Evolutionary conservation across 805 yeast genomes (phyloP), one percentile per base, ranked within the genome.

Genomic region (Metschnikowia lunata): DNA sequence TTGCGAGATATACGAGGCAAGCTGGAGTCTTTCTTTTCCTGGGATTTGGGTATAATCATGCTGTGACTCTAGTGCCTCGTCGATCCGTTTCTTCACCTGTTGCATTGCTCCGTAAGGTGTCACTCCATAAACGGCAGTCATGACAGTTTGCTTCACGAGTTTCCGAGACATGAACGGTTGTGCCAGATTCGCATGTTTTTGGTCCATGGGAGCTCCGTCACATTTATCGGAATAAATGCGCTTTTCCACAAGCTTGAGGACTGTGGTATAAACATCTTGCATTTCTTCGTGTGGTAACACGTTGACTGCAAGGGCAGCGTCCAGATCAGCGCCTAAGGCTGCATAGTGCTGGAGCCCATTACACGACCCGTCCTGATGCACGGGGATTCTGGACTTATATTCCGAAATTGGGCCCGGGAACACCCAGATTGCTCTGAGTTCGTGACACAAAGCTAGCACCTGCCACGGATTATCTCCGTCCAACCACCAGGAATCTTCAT

Each of bases 281-380:
- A 62, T 50, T 5, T 46, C n/a, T 23, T 44, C 44, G 6, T 40
- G 27, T 2, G 66, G 63, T 1, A 62, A 29, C 7, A 71, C 50
- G 46, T 71, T 71, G 6, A 71, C 76, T 1, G 74, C 66, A n/a
- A 37, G 39, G 0, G 67, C 75, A 2, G 74, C 75, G 11, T 51
- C 58, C 14, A 34, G 29, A 47, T 71, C 75, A 0, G 58, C 58
- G 2, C 73, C 69, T 13, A 71, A 52, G 1, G 75, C 75, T 7
- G 76, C 70, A 52, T 71, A 71, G 47, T 71, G 76, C 52, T 71
- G 76, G 31, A 71, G 60, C 2, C 76, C 76, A 50, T 71, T 71
- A 44, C 76, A 71, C 0, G 75, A 66, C 0, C 76, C 76, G 52
- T 71, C 76, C 47, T 64, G 70, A 40, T 69, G 74, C 7, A 71